These are phyloP conservation scores for Coemansia sp. DNA, from an alignment of 192 early-diverging fungal genomes.

Conservation along the genomic window DNA sequence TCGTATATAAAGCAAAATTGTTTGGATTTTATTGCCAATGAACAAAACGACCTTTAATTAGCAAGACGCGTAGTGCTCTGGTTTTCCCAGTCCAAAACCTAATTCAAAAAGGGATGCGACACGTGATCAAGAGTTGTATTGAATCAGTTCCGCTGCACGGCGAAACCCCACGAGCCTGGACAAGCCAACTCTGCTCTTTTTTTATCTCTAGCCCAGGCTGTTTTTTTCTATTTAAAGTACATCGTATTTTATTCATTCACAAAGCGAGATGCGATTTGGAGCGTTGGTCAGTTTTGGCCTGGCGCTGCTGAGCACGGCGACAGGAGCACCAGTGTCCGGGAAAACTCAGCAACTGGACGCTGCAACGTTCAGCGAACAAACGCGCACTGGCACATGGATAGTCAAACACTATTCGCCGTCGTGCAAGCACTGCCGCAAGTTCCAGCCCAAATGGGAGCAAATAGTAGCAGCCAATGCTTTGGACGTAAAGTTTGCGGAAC, in stretches of 20 bases:
- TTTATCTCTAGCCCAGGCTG: too few species aligned
- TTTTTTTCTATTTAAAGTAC: too few species aligned
- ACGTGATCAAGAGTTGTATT: too few species aligned
- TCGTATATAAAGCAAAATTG: background rate
- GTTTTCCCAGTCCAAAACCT: too few species aligned
- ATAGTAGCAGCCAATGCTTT: conserved; percentile 54
- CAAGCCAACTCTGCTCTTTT: too few species aligned
- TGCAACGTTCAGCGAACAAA: conserved; percentile 50
- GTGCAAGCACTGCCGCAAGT: conserved; percentile 77
- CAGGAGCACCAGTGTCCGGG: background rate
- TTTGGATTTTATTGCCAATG: background rate
- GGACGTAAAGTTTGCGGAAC: conserved; percentile 66
- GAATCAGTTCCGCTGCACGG: too few species aligned
- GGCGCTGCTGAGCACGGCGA: background rate
- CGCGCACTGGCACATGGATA: conserved; percentile 68
- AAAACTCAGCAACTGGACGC: conserved; percentile 24
- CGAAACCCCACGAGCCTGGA: too few species aligned
- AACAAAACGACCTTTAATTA: background rate
- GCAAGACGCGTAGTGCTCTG: too few species aligned
- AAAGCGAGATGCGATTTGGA: background rate
- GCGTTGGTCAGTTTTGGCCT: background rate
- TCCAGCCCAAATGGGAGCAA: conserved; percentile 78
- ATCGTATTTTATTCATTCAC: too few species aligned
- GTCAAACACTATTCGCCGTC: conserved; percentile 84
- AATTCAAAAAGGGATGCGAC: too few species aligned